Evolutionary conservation across 441 rosid genomes (phyloP), one percentile per base, ranked within the genome.

Genomic region (Brassica hybrid): DNA sequence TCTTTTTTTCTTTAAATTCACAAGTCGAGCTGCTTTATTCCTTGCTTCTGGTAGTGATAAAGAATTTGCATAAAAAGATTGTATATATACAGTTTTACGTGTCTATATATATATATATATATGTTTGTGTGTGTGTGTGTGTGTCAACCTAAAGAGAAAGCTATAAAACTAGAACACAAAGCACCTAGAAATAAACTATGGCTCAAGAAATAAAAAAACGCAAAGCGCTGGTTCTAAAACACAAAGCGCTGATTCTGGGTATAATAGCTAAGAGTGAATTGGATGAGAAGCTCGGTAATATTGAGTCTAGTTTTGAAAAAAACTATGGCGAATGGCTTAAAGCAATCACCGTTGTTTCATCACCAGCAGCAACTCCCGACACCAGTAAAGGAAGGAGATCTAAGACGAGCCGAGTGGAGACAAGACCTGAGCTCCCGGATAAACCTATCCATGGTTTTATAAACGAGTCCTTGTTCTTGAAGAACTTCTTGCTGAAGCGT

Each of bases 391-490:
- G 2, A 43, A 10, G 2, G 68, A 36, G 69, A 25, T 36, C 78
- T 62, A 68, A 18, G 66, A 50, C 71, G 6, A 79, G 45, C 21
- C 5, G 67, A 0, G 32, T 6, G 27, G 71, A 74, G 66, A 74
- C 82, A 19, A 3, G 0, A 10, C 14, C 78, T 18, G 30, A 74
- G 41, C 52, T 21, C 27, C 82, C 74, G 4, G 16, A 9, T 16
- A 66, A 60, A n/a, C 1, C 0, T 5, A 79, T 81, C 63, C 78
- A 17, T 3, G 88, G 87, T n/a, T 83, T 85, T 32, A 16, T 6
- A n/a, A 65, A 67, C 17, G 83, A 87, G 60, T 66, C 16, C 59
- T 23, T 71, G 79, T 77, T 76, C 41, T 72, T 87, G 72, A 79
- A 71, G 72, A 75, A 62, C 7, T 67, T 75, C 34, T 86, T 87